These are phyloP conservation scores for Cadophora malorum DNA, from an alignment of 2,329 filamentous ascomycete genomes.

Conservation along the genomic window DNA sequence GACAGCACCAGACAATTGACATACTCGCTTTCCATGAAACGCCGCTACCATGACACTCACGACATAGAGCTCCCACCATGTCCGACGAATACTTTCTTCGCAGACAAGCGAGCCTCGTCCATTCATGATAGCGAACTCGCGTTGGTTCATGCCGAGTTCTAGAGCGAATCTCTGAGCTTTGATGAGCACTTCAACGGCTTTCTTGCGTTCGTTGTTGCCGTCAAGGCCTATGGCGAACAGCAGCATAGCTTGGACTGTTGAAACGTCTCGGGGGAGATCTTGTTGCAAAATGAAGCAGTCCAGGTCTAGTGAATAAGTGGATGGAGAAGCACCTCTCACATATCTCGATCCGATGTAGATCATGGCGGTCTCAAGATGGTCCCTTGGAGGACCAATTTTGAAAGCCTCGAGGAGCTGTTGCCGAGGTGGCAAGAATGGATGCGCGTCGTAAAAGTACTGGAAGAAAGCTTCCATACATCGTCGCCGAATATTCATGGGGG, in stretches of 20 bases:
- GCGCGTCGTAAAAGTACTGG: conserved; percentile 33
- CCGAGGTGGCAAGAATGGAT: conserved; percentile 36
- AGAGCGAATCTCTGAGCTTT: conserved; percentile 74
- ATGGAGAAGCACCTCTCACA: conserved; percentile 24
- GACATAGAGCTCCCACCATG: conserved; percentile 78
- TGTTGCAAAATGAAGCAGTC: conserved; percentile 28
- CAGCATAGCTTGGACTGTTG: conserved; percentile 77
- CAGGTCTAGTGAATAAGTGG: conserved; percentile 27
- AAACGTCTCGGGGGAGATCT: conserved; percentile 46
- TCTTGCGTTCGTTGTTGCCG: conserved; percentile 72
- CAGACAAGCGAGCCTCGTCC: conserved; percentile 69
- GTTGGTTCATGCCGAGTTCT: conserved; percentile 75
- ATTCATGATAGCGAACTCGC: conserved; percentile 67
- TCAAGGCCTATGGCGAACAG: conserved; percentile 80
- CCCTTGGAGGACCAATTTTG: conserved; percentile 24
- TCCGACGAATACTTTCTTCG: conserved; percentile 83
- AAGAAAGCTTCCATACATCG: conserved; percentile 38
- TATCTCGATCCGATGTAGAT: conserved; percentile 34
- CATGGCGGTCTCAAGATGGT: conserved; percentile 33
- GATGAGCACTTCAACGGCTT: conserved; percentile 69
- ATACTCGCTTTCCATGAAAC: conserved; percentile 74
- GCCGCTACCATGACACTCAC: conserved; percentile 84
- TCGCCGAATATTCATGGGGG: conserved; percentile 31
- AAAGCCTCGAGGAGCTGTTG: conserved; percentile 29
- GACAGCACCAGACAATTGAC: conserved; percentile 67